A percentile compares a stretch with the other conserved stretches of the same genome.
Evolutionary conservation across 2,329 filamentous ascomycete species (phyloP).

Genomic region (Epichloe baconii): DNA sequence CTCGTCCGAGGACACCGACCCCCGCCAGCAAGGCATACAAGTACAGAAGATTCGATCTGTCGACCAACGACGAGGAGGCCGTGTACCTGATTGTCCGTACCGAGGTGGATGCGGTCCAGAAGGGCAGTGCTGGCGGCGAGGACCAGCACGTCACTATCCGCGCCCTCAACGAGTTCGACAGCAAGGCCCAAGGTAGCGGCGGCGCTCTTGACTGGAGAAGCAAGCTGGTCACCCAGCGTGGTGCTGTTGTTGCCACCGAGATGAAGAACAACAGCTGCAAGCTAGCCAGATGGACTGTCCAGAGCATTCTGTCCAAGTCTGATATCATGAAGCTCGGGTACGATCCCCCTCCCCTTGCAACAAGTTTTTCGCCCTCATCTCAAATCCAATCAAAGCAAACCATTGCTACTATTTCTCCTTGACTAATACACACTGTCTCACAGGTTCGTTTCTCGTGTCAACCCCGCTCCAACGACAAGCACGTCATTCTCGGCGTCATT

Average conservation of each 20-base stretch:
- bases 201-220: conserved; percentile 93
- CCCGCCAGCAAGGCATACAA: conserved; percentile 96
- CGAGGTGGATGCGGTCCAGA: conserved; percentile 88
- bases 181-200: conserved; percentile 89
- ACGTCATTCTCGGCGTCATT: conserved; percentile 88
- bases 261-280: conserved; percentile 99
- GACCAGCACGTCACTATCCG: conserved; percentile 88
- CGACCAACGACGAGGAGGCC: conserved; percentile 86
- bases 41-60: conserved; percentile 94
- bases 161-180: conserved; percentile 97
- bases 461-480: conserved; percentile 83
- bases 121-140: conserved; percentile 84
- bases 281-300: conserved; percentile 92
- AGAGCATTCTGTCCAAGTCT: conserved; percentile 93
- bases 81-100: conserved; percentile 88
- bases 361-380: not conserved
- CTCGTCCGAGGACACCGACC: conserved; percentile 79
- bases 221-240: conserved; percentile 87
- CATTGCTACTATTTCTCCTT: not conserved
- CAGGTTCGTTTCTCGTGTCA: conserved; percentile 88
- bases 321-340: conserved; percentile 97
- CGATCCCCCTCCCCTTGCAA: conserved; percentile 14
- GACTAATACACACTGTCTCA: conserved; percentile 14
- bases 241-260: conserved; percentile 94
- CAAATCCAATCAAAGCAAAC: not conserved